Percentiles rank a stretch among this genome's conserved stretches.
Evolutionary conservation across 2,329 filamentous ascomycete genomes (phyloP).

Genomic region (Volutella citrinella): DNA sequence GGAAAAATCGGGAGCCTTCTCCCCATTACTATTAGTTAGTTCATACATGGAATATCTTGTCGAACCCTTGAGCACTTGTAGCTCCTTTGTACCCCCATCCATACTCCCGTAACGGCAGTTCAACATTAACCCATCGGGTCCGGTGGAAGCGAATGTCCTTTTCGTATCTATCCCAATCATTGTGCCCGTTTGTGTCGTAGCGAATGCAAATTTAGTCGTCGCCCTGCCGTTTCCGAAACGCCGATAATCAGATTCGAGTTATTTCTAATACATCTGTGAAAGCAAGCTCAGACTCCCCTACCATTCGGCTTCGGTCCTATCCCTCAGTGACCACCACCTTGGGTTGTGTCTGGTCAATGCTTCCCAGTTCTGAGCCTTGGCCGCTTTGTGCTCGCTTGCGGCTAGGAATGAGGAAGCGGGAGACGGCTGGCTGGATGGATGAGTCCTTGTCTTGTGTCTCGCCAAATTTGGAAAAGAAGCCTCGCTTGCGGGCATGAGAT

Average conservation of each 20-base stretch:
- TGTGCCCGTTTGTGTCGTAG: no score
- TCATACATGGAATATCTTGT: no score
- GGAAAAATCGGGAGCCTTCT: no score
- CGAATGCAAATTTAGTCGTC: constrained; percentile 25
- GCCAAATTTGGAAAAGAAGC: constrained; percentile 75
- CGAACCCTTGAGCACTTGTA: no score
- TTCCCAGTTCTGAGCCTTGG: constrained; percentile 68
- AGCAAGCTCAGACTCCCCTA: no score
- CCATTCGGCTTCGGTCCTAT: no score
- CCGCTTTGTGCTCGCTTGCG: constrained; percentile 66
- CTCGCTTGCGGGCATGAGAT: constrained; percentile 48
- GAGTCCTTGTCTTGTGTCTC: constrained; percentile 46
- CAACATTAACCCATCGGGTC: no score
- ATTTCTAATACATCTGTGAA: constrained; percentile 26
- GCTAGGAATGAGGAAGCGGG: constrained; percentile 65
- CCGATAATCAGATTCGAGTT: constrained; percentile 22
- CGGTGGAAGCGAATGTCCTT: no score
- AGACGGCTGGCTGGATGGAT: constrained; percentile 38
- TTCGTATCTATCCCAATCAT: no score
- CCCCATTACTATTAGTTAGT: constrained; percentile 26
- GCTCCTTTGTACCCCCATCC: no score
- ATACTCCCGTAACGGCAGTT: no score
- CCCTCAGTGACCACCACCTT: constrained; percentile 24
- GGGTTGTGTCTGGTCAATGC: constrained; percentile 47
- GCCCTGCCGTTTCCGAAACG: constrained; percentile 22